Evolutionary conservation across 257 asterid genomes (phyloP), one percentile per base, ranked within the genome.

Genomic region (Euphrasia confusa): DNA sequence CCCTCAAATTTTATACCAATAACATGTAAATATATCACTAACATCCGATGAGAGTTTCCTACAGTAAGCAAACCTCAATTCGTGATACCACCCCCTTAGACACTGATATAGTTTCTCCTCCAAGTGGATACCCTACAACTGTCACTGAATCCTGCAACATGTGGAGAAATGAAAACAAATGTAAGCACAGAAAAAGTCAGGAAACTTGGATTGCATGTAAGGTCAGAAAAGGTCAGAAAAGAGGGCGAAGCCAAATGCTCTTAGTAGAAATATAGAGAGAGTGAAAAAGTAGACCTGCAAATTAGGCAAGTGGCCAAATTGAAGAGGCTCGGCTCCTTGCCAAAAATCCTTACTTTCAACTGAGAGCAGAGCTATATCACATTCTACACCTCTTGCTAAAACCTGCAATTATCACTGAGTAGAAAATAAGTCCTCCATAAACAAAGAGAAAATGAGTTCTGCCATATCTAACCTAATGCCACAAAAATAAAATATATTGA

Each of bases 71-170:
- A 61, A 91, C 96, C 95, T 92, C 98, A 66, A 92, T 92, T 78
- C 98, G 81, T 48, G 98, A 92, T 52, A 92, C 98, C 18, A 92
- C 98, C 68, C 98, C 98, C 79, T 92, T 92, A 7, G 95, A 88
- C 63, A 92, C 98, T 42, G 97, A 92, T 70, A 92, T 92, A 64
- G 98, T 92, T 79, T 92, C 97, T 58, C 98, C 98, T 70, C 98
- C 98, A 69, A 92, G 97, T 0, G 98, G 98, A 79, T 92, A 92
- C 32, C 98, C 98, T 42, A 92, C 97, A 68, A 92, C 95, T 63
- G 98, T 92, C 59, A 92, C 98, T 1, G 95, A 65, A 73, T 91
- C 97, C 97, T 88, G 89, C 79, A 67, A 65, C 35, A 68, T 60
- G 65, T 49, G 40, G 39, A 42, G 40, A 44, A 27, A 39, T 32